Base-by-base conservation (phyloP, 2,329 filamentous ascomycete species). In the Epichloe amarillans region DNA sequence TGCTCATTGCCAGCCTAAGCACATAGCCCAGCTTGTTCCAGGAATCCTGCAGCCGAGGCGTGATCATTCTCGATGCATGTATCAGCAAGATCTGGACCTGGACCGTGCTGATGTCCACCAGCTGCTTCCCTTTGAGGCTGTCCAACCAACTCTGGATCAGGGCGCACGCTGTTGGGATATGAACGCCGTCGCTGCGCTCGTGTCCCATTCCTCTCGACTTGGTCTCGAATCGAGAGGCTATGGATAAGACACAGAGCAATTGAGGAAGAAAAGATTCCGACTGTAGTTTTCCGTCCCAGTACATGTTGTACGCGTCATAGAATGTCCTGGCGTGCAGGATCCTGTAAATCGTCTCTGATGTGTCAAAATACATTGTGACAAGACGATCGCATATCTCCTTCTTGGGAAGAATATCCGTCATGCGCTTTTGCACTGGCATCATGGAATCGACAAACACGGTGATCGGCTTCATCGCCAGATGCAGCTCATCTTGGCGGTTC, bases 391-490 rank as follows among this genome's bases (percentile, higher is more conserved):
- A 80, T 8, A 75, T 69, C 1, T 63, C 52, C 57, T 70, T 74
- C 35, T 69, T 71, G 0, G 76, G 76, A 17, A 79, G 57, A 14
- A 79, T 76, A 52, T 79, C 75, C 33, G 68, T 70, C 76, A 80
- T 80, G 45, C 76, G 73, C 60, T 77, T 77, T 51, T 72, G 71
- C 2, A 79, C 69, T 0, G 76, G 75, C 59, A 76, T 74, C 66
- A 78, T 74, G n/a, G 75, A 79, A 56, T 79, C 74, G 30, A 78
- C 75, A 56, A 73, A 79, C 35, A 79, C 75, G 3, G 73, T 68
- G 43, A 79, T 77, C 0, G 76, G 75, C 5, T 71, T 63, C 40
- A 76, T 62, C 0, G 68, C 69, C 55, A 71, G 70, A 49, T 65
- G 65, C 56, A 73, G 70, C 33, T 75, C 70, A 46, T 72, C 69